Base-by-base conservation (phyloP, 352 stramenopile genomes). In the Globisporangium mamillatum region DNA sequence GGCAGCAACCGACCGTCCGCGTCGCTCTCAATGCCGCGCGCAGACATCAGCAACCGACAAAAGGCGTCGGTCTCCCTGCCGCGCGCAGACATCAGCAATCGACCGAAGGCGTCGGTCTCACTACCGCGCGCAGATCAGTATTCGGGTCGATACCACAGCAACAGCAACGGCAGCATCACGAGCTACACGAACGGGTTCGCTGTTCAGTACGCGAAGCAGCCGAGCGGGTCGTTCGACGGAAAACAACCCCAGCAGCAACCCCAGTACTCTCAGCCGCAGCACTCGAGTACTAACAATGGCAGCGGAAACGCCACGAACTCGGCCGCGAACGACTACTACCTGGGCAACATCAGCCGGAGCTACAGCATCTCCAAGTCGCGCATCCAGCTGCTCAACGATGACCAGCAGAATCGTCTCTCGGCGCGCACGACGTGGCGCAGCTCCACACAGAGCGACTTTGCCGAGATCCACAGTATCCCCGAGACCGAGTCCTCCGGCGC, bases 301-400 rank as follows among this genome's bases (percentile, higher is more conserved):
- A 6, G 2, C 32, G 29, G 44, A 7, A 4, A 9, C n/a, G 14
- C 16, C 8, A 25, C 46, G 48, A 50, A 60, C 4, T 62, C 44
- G 14, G 32, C 27, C n/a, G 66, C 59, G 20, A 71, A 67, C 60
- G 66, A 71, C 59, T 71, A 71, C 41, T 71, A 71, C 53, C 10
- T 67, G 60, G 36, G 36, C 38, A 71, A 67, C 61, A 73, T 69
- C 54, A 56, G 22, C 16, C 60, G 61, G 18, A 63, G 29, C 32
- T 69, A 73, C 36, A 65, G 41, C 29, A 60, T 73, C 57, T 68
- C 67, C 61, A 73, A 73, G 67, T 68, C 67, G 44, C 67, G 67
- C 46, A 63, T 73, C 36, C 61, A 73, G 56, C 46, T 73, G 44
- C 48, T 73, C 44, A 68, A 73, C 36, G 67, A 73, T 46, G 67